Conservation (phyloP, 2,329 filamentous ascomycete genomes). For the Trichoderma sp. region DNA sequence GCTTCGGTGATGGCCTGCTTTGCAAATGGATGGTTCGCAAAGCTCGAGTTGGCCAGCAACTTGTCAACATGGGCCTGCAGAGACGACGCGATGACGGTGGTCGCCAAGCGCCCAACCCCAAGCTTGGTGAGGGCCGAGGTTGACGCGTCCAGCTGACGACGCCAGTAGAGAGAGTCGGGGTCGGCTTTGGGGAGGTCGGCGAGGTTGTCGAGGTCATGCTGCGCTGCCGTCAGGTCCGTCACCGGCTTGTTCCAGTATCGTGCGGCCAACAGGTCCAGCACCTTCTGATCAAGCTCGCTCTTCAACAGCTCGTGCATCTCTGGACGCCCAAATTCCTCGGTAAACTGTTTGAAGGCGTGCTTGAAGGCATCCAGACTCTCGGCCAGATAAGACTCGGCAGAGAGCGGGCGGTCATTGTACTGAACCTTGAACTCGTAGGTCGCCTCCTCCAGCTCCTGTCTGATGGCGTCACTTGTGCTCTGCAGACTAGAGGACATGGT, state of each 20-base stretch:
- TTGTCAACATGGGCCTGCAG: constrained; percentile 81
- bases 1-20: constrained; percentile 91
- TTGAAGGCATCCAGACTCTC: constrained; percentile 96
- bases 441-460: constrained; percentile 92
- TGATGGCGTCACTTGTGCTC: constrained; percentile 86
- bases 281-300: constrained; percentile 88
- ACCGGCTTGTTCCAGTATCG: constrained; percentile 98
- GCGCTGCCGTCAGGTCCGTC: constrained; percentile 70
- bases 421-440: constrained; percentile 99
- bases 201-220: constrained; percentile 71
- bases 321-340: constrained; percentile 82
- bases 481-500: constrained; percentile 95
- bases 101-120: constrained; percentile 88
- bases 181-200: constrained; percentile 82
- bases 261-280: constrained; percentile 88
- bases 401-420: constrained; percentile 94
- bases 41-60: constrained; percentile 78
- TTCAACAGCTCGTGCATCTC: constrained; percentile 91
- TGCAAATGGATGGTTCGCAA: constrained; percentile 87
- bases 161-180: constrained; percentile 86
- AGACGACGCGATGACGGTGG: constrained; percentile 85
- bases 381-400: constrained; percentile 93
- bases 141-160: constrained; percentile 89
- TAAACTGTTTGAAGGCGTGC: constrained; percentile 94
- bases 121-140: constrained; percentile 89